Percentiles rank a stretch among this genome's conserved stretches.
phyloP scores from a whole-genome alignment of 805 yeast species.

The Cyberlindnera americana region DNA sequence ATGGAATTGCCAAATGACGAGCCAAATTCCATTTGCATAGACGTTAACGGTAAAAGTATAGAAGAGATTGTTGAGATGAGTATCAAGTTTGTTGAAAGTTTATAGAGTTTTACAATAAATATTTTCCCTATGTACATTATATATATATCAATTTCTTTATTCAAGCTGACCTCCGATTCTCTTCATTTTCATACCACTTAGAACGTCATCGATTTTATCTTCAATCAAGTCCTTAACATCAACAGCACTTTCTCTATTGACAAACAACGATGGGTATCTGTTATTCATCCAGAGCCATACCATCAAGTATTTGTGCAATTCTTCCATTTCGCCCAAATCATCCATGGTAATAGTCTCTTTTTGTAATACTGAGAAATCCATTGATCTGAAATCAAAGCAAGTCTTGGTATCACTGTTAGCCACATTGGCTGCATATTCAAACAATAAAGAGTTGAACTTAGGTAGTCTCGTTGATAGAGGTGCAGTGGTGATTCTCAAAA shows the following conservation, averaged over 20 bases:
- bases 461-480: slow-evolving; percentile 48
- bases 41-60: slow-evolving; percentile 28
- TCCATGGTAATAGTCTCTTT: slow-evolving; percentile 4
- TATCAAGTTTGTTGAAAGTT: slow-evolving; percentile 10
- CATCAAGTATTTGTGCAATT: slow-evolving; percentile 61
- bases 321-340: slow-evolving; percentile 43
- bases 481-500: slow-evolving; percentile 54
- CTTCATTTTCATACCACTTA: slow-evolving; percentile 18
- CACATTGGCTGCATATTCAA: slow-evolving; percentile 43
- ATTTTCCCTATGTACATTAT: neutral
- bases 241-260: slow-evolving; percentile 70
- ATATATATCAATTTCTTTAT: neutral
- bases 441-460: slow-evolving; percentile 45
- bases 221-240: slow-evolving; percentile 72
- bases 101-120: neutral
- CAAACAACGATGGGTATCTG: slow-evolving; percentile 77
- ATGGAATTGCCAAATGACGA: slow-evolving; percentile 63
- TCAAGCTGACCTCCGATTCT: slow-evolving; percentile 1
- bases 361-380: slow-evolving; percentile 12
- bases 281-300: slow-evolving; percentile 83
- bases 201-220: slow-evolving; percentile 36
- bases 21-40: slow-evolving; percentile 28
- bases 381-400: slow-evolving; percentile 46
- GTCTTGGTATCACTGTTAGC: slow-evolving; percentile 43
- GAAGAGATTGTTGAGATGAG: slow-evolving; percentile 16